phyloP scores from a whole-genome alignment of 1,284 basidiomycete species.

The Boletus semigastroideus region DNA sequence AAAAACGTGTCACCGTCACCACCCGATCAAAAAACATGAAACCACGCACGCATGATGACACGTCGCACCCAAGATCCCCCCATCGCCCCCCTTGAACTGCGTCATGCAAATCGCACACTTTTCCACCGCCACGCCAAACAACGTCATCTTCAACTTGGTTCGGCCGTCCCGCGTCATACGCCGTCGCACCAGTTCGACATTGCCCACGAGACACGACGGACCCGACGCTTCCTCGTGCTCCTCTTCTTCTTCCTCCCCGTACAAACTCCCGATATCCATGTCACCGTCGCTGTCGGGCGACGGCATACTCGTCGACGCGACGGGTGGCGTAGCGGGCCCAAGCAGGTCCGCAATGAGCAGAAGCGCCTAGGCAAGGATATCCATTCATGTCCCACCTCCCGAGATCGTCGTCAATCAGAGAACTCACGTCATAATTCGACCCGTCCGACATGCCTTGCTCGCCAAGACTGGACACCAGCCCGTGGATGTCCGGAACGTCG shows the following conservation, averaged over 20 bases:
- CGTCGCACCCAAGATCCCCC: constrained; percentile 55
- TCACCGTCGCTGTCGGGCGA: constrained; percentile 17
- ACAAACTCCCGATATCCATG: neutral
- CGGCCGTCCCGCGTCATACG: constrained; percentile 70
- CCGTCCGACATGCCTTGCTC: constrained; percentile 30
- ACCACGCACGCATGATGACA: constrained; percentile 67
- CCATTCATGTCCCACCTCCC: constrained; percentile 24
- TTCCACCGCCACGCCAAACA: constrained; percentile 73
- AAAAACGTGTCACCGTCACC: too few species aligned
- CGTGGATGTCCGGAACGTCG: constrained; percentile 25
- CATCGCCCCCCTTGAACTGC: constrained; percentile 68
- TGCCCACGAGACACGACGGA: constrained; percentile 50
- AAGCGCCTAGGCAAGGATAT: constrained; percentile 28
- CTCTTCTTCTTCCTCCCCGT: neutral
- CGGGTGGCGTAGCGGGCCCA: constrained; percentile 30
- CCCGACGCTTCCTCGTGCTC: neutral
- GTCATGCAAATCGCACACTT: constrained; percentile 79
- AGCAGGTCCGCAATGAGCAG: constrained; percentile 33
- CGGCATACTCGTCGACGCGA: neutral
- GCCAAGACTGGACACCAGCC: constrained; percentile 28
- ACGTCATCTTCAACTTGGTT: constrained; percentile 72
- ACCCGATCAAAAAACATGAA: too few species aligned
- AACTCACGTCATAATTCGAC: constrained; percentile 35
- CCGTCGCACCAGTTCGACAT: constrained; percentile 63
- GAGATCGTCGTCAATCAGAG: constrained; percentile 23